phyloP scores from a whole-genome alignment of 2,329 filamentous ascomycete species.

The Daldinia sp. region DNA sequence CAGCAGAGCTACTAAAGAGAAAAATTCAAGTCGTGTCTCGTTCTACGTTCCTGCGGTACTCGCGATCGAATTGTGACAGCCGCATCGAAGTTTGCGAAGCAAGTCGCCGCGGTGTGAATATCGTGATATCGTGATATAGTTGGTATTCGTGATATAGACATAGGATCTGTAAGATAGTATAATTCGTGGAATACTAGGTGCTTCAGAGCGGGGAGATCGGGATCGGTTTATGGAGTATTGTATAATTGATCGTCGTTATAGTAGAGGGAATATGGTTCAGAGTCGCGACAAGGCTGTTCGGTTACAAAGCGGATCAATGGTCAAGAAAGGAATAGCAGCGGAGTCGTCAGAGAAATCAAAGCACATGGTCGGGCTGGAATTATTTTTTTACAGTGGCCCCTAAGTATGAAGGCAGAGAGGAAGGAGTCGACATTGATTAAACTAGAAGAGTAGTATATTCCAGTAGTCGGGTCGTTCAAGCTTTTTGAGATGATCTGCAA shows the following conservation, averaged over 20 bases:
- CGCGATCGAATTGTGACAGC: constrained; percentile 21
- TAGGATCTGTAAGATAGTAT: constrained; percentile 24
- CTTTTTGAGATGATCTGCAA: constrained; percentile 31
- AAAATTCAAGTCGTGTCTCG: constrained; percentile 22
- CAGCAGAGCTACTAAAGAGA: neutral
- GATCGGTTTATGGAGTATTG: constrained; percentile 29
- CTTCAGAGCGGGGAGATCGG: constrained; percentile 34
- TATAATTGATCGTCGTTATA: constrained; percentile 38
- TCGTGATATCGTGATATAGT: constrained; percentile 28
- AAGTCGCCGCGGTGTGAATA: constrained; percentile 12
- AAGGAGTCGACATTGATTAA: constrained; percentile 35
- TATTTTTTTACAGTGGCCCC: constrained; percentile 34
- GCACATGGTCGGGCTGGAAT: constrained; percentile 38
- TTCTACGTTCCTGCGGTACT: constrained; percentile 26
- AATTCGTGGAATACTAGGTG: constrained; percentile 31
- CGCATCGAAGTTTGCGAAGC: constrained; percentile 24
- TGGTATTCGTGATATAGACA: constrained; percentile 26
- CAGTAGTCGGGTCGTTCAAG: constrained; percentile 17
- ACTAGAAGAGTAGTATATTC: constrained; percentile 24
- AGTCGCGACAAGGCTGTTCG: constrained; percentile 40
- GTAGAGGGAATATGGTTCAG: constrained; percentile 23
- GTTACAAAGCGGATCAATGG: constrained; percentile 37
- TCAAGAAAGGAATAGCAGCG: constrained; percentile 42
- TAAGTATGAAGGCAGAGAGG: constrained; percentile 25
- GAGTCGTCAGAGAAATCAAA: constrained; percentile 41